A percentile compares a stretch with the other conserved stretches of the same genome.
Evolutionary conservation across 2,329 filamentous ascomycete species (phyloP).

Genomic region (Trichothecium roseum): DNA sequence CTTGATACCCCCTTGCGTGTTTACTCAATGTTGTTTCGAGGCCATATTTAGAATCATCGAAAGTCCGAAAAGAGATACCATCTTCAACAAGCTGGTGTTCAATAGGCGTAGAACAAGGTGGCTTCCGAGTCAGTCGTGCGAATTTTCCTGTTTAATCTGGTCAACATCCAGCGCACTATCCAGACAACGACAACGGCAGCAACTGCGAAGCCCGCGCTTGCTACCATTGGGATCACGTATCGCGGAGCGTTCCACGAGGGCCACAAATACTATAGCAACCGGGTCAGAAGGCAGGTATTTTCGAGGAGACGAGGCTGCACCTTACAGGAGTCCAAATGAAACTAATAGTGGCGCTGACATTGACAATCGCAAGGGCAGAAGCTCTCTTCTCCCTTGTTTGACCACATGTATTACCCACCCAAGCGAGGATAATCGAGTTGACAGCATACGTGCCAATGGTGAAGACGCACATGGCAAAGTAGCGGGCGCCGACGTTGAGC

Average conservation of each 20-base stretch:
- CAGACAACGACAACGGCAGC: slow-evolving; percentile 13
- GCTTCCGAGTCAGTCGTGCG: slow-evolving; percentile 5
- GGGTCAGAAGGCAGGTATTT: too few relatives aligned
- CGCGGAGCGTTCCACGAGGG: slow-evolving; percentile 16
- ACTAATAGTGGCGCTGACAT: slow-evolving; percentile 24
- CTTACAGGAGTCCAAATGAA: slow-evolving; percentile 25
- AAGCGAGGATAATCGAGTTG: slow-evolving; percentile 26
- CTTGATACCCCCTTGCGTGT: too few relatives aligned
- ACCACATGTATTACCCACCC: slow-evolving; percentile 23
- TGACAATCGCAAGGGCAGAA: slow-evolving; percentile 23
- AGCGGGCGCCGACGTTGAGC: slow-evolving; percentile 15
- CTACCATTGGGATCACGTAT: slow-evolving; percentile 12
- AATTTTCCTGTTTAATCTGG: slow-evolving; percentile 12
- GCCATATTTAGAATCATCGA: too few relatives aligned
- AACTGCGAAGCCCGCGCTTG: slow-evolving; percentile 11
- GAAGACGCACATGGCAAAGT: slow-evolving; percentile 20
- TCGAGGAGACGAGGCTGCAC: background rate
- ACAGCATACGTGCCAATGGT: slow-evolving; percentile 20
- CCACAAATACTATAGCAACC: slow-evolving; percentile 26
- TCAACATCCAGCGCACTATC: slow-evolving; percentile 13
- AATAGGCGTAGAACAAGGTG: slow-evolving; percentile 4
- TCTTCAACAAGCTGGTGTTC: too few relatives aligned
- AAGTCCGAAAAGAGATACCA: too few relatives aligned
- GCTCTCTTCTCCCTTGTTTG: slow-evolving; percentile 31
- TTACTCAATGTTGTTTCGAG: too few relatives aligned